Conservation (phyloP, 1,284 basidiomycete genomes). For the Melampsora medusae region DNA sequence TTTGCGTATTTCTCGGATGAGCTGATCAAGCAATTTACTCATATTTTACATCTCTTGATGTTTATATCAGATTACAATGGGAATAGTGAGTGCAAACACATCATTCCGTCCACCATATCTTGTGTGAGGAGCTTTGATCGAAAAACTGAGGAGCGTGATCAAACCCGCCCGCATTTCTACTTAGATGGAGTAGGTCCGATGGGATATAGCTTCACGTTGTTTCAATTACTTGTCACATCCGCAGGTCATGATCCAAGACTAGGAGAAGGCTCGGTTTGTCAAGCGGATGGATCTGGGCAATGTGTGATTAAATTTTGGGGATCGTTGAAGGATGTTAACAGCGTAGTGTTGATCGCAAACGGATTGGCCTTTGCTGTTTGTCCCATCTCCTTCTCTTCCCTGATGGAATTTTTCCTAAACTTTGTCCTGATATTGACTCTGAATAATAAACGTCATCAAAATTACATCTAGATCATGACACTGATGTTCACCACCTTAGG, state of each 20-base stretch:
- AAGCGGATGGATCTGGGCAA: conserved; percentile 10
- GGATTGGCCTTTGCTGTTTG: conserved; percentile 37
- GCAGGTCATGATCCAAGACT: conserved; percentile 40
- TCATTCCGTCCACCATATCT: background rate
- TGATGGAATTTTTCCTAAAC: background rate
- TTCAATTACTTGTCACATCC: conserved; percentile 29
- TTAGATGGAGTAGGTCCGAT: conserved; percentile 41
- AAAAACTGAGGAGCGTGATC: no score
- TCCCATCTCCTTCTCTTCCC: background rate
- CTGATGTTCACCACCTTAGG: conserved; percentile 40
- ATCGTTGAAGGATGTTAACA: conserved; percentile 14
- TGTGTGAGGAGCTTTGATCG: no score
- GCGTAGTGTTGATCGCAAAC: conserved; percentile 41
- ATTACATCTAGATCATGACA: conserved; percentile 31
- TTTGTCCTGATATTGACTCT: no score
- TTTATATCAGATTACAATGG: conserved; percentile 41
- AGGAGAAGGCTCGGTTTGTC: conserved; percentile 25
- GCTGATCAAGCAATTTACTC: background rate
- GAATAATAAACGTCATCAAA: background rate
- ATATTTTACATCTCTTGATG: background rate
- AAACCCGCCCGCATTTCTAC: background rate
- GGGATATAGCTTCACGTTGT: conserved; percentile 36
- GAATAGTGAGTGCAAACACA: conserved; percentile 21
- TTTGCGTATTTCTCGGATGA: background rate
- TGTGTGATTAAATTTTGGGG: conserved; percentile 33